Evolutionary conservation across 441 rosid genomes (phyloP).

Genomic region (Brassica balearica): DNA sequence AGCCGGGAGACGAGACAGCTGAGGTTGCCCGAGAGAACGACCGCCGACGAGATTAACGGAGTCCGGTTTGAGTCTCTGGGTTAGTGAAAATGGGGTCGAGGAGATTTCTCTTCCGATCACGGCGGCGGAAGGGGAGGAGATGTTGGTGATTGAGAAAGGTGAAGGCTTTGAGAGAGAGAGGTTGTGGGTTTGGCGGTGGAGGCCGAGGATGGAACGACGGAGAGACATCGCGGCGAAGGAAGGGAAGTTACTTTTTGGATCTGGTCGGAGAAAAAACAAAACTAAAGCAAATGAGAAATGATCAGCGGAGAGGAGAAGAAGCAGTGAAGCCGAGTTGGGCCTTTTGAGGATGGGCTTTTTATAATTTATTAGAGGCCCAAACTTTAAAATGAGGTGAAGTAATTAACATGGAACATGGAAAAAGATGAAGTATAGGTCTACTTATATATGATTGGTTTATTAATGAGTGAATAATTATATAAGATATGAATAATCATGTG

Average conservation of each 20-base stretch:
- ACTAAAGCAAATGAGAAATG: background rate
- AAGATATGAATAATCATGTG: background rate
- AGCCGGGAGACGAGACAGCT: slow-evolving; percentile 8
- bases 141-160: slow-evolving; percentile 29
- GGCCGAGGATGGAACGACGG: slow-evolving; percentile 35
- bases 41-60: slow-evolving; percentile 4
- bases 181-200: slow-evolving; percentile 37
- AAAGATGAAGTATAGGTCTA: background rate
- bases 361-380: background rate
- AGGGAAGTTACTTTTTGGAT: background rate
- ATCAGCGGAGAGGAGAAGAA: background rate
- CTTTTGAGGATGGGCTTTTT: background rate
- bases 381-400: background rate
- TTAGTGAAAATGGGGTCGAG: slow-evolving; percentile 24
- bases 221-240: slow-evolving; percentile 31
- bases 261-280: slow-evolving; percentile 7
- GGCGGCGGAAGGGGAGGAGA: slow-evolving; percentile 20
- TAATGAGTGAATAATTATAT: background rate
- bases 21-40: slow-evolving; percentile 20
- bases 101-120: slow-evolving; percentile 34
- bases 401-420: background rate
- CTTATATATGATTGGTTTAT: background rate
- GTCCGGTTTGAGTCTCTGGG: slow-evolving; percentile 33
- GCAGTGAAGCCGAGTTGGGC: slow-evolving; percentile 14
- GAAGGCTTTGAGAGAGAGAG: slow-evolving; percentile 10